Base-by-base conservation (phyloP, 2,329 filamentous ascomycete genomes). In the Trichoderma sp. region DNA sequence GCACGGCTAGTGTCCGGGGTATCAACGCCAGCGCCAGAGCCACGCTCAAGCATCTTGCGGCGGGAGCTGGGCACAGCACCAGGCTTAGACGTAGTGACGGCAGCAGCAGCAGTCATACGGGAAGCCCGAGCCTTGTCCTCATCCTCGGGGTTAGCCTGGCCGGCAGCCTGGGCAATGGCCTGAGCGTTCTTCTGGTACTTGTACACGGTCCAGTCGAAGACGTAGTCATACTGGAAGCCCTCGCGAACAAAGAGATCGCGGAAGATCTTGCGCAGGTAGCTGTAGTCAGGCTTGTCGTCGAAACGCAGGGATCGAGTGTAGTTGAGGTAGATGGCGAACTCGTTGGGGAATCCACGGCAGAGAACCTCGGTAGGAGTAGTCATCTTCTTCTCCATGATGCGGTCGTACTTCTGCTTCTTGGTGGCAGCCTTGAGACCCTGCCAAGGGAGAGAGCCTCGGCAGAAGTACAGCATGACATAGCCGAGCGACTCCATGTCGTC, bases 331-430 rank as follows among this genome's bases (percentile, higher is more conserved):
- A 98, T 98, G 86, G 95, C 95, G 79, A 99, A 99, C 86, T 99
- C 96, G 84, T 98, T 98, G 78, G 96, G 96, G 88, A 99, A 98
- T 76, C 96, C 96, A 82, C 95, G 94, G 91, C 96, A 99, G 64
- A 99, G 93, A 63, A 98, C 95, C 85, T 99, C 95, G 77, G 95
- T 98, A 9, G 96, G 95, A 3, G 96, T 99, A 15, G 96, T 99
- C 96, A 98, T 98, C 93, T 99, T 99, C 92, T 99, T 99, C 89
- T 99, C 96, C 95, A 98, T 98, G 86, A 99, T 99, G 76, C 95
- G 91, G 85, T 99, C 96, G 82, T 99, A 98, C 88, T 99, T 99
- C 87, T 98, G 95, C 91, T 98, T 98, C 91, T 98, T 98, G 76
- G 95, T 98, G 77, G 95, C 95, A 86, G 95, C 95, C 90, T 98